These are phyloP conservation scores for Torulaspora indica DNA, from an alignment of 805 yeast species.

Conservation along the genomic window DNA sequence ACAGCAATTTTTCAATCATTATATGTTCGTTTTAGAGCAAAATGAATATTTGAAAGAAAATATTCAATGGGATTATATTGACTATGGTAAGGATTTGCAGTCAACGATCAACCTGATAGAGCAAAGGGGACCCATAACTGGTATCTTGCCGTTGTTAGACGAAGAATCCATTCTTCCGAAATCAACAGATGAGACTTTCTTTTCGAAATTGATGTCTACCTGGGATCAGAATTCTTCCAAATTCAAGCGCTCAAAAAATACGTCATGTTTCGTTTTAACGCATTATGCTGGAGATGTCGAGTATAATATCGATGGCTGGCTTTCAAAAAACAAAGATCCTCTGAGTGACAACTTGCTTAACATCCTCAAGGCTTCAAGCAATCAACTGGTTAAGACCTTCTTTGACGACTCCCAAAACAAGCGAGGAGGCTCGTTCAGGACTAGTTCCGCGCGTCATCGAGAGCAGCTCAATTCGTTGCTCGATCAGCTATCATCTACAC, in stretches of 20 bases:
- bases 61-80: slow-evolving; percentile 94
- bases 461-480: slow-evolving; percentile 72
- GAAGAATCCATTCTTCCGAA: slow-evolving; percentile 96
- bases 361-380: slow-evolving; percentile 54
- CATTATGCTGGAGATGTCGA: slow-evolving; percentile 98
- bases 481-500: slow-evolving; percentile 69
- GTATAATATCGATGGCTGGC: slow-evolving; percentile 87
- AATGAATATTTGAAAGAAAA: slow-evolving; percentile 91
- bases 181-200: slow-evolving; percentile 75
- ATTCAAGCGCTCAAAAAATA: slow-evolving; percentile 68
- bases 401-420: slow-evolving; percentile 37
- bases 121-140: slow-evolving; percentile 58
- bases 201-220: slow-evolving; percentile 65
- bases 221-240: slow-evolving; percentile 54
- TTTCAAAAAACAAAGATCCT: slow-evolving; percentile 92
- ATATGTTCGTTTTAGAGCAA: slow-evolving; percentile 94
- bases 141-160: slow-evolving; percentile 79
- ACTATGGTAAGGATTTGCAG: slow-evolving; percentile 90
- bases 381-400: slow-evolving; percentile 51
- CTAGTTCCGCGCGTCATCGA: slow-evolving; percentile 85
- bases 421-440: slow-evolving; percentile 35
- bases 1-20: slow-evolving; percentile 97
- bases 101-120: slow-evolving; percentile 93
- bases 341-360: slow-evolving; percentile 68
- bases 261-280: slow-evolving; percentile 73